Conservation (phyloP, 805 yeast genomes). For the Kodamaea laetipori region DNA sequence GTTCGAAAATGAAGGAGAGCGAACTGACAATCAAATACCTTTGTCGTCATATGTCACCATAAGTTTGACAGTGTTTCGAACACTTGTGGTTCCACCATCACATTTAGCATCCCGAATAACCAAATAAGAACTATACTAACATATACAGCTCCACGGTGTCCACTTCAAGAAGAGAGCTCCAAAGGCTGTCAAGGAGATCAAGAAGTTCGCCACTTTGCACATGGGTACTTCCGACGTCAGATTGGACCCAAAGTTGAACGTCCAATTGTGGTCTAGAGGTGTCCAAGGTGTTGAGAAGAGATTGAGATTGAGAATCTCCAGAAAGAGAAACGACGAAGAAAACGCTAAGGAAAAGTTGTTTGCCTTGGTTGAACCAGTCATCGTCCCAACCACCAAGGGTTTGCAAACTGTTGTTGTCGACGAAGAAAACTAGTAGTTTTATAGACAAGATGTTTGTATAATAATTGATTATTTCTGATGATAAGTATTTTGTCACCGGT, state of each 20-base stretch:
- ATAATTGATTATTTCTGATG: constrained; percentile 13
- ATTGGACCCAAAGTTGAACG: constrained; percentile 97
- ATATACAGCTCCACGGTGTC: constrained; percentile 85
- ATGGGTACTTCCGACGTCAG: constrained; percentile 99
- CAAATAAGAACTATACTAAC: constrained; percentile 42
- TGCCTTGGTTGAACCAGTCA: constrained; percentile 97
- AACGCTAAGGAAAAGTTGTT: constrained; percentile 97
- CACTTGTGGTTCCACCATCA: not conserved
- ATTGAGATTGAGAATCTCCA: constrained; percentile 97
- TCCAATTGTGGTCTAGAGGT: constrained; percentile 99
- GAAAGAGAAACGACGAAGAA: constrained; percentile 99
- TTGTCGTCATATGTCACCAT: too few relatives aligned
- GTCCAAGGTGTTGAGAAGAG: constrained; percentile 98
- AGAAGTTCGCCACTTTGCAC: constrained; percentile 97
- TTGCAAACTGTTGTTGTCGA: constrained; percentile 96
- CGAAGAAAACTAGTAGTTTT: constrained; percentile 47
- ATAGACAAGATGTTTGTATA: constrained; percentile 18
- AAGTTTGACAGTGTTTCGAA: too few relatives aligned
- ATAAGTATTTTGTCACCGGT: too few relatives aligned
- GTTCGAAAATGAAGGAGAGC: not conserved
- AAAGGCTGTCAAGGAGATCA: constrained; percentile 98
- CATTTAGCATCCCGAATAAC: not conserved
- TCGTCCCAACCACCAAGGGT: constrained; percentile 94
- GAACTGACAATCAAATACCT: too few relatives aligned
- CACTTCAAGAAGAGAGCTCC: constrained; percentile 99